These are phyloP conservation scores for Ceratocystis papillata DNA, from an alignment of 2,329 filamentous ascomycete genomes.

Conservation along the genomic window DNA sequence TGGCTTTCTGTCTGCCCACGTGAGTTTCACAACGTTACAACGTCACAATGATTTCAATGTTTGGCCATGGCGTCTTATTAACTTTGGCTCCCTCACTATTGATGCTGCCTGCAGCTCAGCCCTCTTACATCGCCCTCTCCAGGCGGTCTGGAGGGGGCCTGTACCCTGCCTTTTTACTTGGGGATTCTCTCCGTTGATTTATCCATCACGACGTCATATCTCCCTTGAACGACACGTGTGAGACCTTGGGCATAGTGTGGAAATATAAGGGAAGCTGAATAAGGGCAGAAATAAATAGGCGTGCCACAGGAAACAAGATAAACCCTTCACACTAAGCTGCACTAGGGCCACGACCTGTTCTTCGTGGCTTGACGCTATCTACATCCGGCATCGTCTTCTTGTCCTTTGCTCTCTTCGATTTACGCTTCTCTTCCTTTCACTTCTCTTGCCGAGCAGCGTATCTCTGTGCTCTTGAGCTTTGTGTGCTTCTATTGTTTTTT, in stretches of 20 bases:
- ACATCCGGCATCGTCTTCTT: not conserved
- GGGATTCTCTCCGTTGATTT: not conserved
- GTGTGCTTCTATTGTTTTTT: not conserved
- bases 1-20: too few species aligned
- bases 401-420: not conserved
- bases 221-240: conserved; percentile 10
- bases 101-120: conserved; percentile 1
- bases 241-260: conserved; percentile 2
- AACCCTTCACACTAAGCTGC: not conserved
- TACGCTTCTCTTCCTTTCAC: not conserved
- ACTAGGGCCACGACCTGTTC: not conserved
- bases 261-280: conserved; percentile 3
- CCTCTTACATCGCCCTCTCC: not conserved
- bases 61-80: too few species aligned
- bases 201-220: conserved; percentile 5
- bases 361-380: conserved; percentile 2
- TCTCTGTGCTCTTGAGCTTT: not conserved
- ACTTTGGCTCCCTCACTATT: not conserved
- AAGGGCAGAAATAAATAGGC: not conserved
- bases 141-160: not conserved
- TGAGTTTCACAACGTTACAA: not conserved
- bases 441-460: not conserved
- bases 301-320: not conserved
- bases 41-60: not conserved
- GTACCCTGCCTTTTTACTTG: not conserved